Conservation (phyloP, 2,329 filamentous ascomycete genomes). For the Colletotrichum sp. region DNA sequence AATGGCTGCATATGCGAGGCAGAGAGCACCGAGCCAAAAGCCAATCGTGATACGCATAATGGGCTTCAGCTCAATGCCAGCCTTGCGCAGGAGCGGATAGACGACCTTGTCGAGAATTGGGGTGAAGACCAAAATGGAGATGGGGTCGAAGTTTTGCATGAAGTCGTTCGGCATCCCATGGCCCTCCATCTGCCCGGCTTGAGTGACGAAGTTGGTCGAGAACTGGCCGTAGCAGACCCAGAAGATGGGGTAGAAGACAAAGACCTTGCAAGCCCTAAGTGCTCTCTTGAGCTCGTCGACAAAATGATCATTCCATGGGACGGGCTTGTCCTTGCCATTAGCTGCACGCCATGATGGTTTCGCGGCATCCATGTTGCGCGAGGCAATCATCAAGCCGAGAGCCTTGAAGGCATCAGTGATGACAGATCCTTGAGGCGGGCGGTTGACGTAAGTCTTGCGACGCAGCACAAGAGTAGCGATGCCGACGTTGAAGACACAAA, state of each 20-base stretch:
- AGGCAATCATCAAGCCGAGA: slow-evolving; percentile 42
- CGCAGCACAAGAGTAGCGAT: slow-evolving; percentile 38
- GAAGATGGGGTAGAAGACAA: slow-evolving; percentile 69
- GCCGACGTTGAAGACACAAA: slow-evolving; percentile 64
- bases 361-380: slow-evolving; percentile 59
- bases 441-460: slow-evolving; percentile 53
- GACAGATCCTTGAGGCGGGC: slow-evolving; percentile 65
- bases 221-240: slow-evolving; percentile 75
- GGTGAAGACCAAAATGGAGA: slow-evolving; percentile 71
- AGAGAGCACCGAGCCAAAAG: slow-evolving; percentile 58
- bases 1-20: slow-evolving; percentile 64
- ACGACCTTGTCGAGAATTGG: slow-evolving; percentile 43
- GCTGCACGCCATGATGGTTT: slow-evolving; percentile 70
- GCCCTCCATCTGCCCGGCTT: slow-evolving; percentile 61
- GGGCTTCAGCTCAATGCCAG: slow-evolving; percentile 65
- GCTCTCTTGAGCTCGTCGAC: slow-evolving; percentile 74
- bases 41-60: slow-evolving; percentile 71
- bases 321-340: slow-evolving; percentile 43
- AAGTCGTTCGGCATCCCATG: slow-evolving; percentile 74
- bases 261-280: slow-evolving; percentile 73
- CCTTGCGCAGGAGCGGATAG: slow-evolving; percentile 65
- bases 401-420: slow-evolving; percentile 68
- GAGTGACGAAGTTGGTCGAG: slow-evolving; percentile 70
- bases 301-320: slow-evolving; percentile 73
- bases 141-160: slow-evolving; percentile 71